Base-by-base conservation (phyloP, 257 asterid genomes). In the Scutellaria baicalensis region DNA sequence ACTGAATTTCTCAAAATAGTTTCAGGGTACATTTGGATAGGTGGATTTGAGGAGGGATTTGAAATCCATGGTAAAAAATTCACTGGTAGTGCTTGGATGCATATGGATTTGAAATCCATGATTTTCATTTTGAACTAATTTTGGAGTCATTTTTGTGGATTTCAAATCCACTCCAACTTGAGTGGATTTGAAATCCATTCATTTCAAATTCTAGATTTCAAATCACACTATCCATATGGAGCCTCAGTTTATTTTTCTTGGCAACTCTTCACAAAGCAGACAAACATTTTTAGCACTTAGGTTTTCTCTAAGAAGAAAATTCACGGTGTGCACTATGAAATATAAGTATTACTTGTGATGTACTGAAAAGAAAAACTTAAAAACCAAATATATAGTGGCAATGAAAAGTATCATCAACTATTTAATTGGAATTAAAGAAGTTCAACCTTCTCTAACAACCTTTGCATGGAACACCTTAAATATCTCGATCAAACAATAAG, bases 401-500 rank as follows among this genome's bases (percentile, higher is more conserved):
- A 8, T 20, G 8, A 16, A 50, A 40, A 67, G 8, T 11, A 65
- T 17, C 59, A 12, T 9, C 23, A 35, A 42, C 59, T 56, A 39
- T 6, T 56, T 18, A 10, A 57, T 27, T 17, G 31, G 13, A 44
- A 58, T 56, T 56, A 27, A 62, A 63, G 60, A 51, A 43, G 45
- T 39, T 81, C 80, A 80, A 93, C 97, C 97, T 87, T 91, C 90
- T 74, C 36, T 80, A 33, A 72, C 83, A 70, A 89, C 62, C 88
- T 82, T 91, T 21, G 60, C 83, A 45, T 68, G 81, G 85, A 91
- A 91, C 66, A 81, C 83, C 27, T 83, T 71, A 77, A 94, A 88
- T 72, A 94, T 85, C 79, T 84, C 83, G 49, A 94, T 78, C 79
- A 94, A 83, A 78, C 95, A 93, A 40, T 74, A 78, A 74, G 97